A percentile compares a stretch with the other conserved stretches of the same genome.
Conservation (phyloP, 495 filamentous ascomycete species). For the Bacidia rubella region DNA sequence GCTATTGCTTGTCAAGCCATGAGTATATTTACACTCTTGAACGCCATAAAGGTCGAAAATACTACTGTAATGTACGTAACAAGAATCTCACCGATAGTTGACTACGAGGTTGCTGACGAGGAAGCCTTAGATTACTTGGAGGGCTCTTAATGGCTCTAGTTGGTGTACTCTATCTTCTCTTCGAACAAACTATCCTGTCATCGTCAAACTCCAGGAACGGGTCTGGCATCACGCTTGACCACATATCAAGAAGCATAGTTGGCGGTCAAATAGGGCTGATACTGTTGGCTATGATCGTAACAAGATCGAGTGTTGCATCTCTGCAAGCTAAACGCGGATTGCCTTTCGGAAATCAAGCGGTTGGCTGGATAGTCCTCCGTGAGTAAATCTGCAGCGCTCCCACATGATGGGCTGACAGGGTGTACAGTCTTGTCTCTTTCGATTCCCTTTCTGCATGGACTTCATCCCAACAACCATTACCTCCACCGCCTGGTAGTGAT, state of each 20-base stretch:
- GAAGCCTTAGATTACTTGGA: constrained; percentile 52
- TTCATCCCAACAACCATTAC: constrained; percentile 77
- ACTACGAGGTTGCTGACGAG: neutral
- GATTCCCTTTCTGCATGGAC: constrained; percentile 66
- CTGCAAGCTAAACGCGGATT: constrained; percentile 78
- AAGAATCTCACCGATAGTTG: neutral
- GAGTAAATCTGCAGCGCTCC: constrained; percentile 7
- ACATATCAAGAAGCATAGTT: constrained; percentile 37
- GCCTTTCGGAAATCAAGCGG: constrained; percentile 75
- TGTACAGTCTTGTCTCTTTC: constrained; percentile 54
- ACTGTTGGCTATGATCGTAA: constrained; percentile 71
- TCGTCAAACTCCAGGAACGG: constrained; percentile 22
- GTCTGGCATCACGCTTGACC: constrained; percentile 30
- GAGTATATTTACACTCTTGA: constrained; percentile 83
- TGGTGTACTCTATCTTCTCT: constrained; percentile 67
- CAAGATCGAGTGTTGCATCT: constrained; percentile 64
- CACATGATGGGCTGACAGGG: neutral
- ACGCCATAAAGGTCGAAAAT: constrained; percentile 73
- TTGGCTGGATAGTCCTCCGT: constrained; percentile 79
- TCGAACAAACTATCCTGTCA: constrained; percentile 57
- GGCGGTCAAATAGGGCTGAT: constrained; percentile 67
- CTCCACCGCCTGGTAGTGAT: constrained; percentile 79
- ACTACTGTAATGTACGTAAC: constrained; percentile 57
- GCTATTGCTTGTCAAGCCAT: constrained; percentile 60
- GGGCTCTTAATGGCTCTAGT: constrained; percentile 66